Evolutionary conservation across 1,284 basidiomycete genomes (phyloP).

Genomic region (Acaromyces ingoldii): DNA sequence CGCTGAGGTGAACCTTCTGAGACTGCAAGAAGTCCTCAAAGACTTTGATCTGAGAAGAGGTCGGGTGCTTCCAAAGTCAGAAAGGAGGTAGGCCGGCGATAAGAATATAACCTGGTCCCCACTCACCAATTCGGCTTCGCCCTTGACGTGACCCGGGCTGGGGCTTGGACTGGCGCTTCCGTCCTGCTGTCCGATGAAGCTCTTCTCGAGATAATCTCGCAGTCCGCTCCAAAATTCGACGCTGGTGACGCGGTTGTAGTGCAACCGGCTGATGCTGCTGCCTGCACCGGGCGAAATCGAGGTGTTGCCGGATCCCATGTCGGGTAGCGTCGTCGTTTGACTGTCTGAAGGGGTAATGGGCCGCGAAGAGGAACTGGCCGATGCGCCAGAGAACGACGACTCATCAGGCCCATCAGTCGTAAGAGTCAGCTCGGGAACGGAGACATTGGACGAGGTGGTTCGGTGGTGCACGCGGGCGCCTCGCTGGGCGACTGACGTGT

Average conservation of each 20-base stretch:
- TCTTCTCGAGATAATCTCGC: slow-evolving; percentile 31
- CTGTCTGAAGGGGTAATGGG: too few species aligned
- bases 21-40: slow-evolving; percentile 49
- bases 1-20: slow-evolving; percentile 40
- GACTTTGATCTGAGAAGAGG: slow-evolving; percentile 8
- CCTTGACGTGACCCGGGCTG: slow-evolving; percentile 17
- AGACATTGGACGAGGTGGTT: slow-evolving; percentile 31
- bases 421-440: slow-evolving; percentile 45
- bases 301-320: slow-evolving; percentile 15
- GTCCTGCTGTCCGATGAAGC: slow-evolving; percentile 23
- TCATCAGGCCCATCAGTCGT: slow-evolving; percentile 36
- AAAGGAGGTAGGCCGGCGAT: background rate
- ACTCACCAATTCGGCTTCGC: slow-evolving; percentile 42
- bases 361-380: too few species aligned
- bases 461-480: slow-evolving; percentile 22
- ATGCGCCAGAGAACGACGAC: too few species aligned
- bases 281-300: slow-evolving; percentile 16
- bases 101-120: background rate
- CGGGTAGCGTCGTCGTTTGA: slow-evolving; percentile 13
- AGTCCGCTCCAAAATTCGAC: slow-evolving; percentile 45
- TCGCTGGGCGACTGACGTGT: slow-evolving; percentile 5
- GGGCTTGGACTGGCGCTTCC: slow-evolving; percentile 23
- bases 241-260: slow-evolving; percentile 31
- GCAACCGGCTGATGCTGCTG: slow-evolving; percentile 39
- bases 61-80: background rate